A percentile compares a stretch with the other conserved stretches of the same genome.
Conservation (phyloP, 352 stramenopile genomes). For the Pythium folliculosum region DNA sequence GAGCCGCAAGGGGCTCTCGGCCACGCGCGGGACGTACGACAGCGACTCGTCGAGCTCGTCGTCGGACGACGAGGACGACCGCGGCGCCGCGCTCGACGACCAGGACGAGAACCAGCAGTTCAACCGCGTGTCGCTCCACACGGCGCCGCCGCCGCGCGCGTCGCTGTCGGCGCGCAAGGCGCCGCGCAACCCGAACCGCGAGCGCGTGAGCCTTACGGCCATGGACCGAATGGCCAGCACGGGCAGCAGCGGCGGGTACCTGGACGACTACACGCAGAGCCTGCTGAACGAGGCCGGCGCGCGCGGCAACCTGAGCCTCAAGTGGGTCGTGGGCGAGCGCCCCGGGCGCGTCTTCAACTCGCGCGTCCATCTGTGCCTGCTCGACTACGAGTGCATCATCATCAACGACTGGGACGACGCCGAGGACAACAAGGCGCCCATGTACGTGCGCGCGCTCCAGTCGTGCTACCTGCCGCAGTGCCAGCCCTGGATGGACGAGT, state of each 20-base stretch:
- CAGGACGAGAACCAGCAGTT: slow-evolving; percentile 10
- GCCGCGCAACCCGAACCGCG: slow-evolving; percentile 8
- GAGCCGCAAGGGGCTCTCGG: slow-evolving; percentile 5
- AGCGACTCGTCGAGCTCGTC: slow-evolving; percentile 23
- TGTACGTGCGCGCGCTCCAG: slow-evolving; percentile 74
- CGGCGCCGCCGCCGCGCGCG: slow-evolving; percentile 5
- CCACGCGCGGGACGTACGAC: slow-evolving; percentile 12
- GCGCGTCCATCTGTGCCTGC: slow-evolving; percentile 59
- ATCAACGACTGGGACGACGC: slow-evolving; percentile 75
- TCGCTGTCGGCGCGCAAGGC: slow-evolving; percentile 15
- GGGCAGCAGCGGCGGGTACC: slow-evolving; percentile 27
- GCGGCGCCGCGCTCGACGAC: background rate
- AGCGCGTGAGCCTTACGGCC: slow-evolving; percentile 9
- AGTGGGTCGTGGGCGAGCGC: slow-evolving; percentile 70
- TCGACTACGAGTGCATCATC: slow-evolving; percentile 79
- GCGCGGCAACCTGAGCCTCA: slow-evolving; percentile 68
- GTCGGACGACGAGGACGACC: slow-evolving; percentile 16
- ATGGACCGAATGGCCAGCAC: slow-evolving; percentile 29
- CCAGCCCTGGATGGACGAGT: slow-evolving; percentile 64
- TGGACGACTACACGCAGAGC: slow-evolving; percentile 42
- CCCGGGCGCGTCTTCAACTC: slow-evolving; percentile 68
- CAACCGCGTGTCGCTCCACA: slow-evolving; percentile 21
- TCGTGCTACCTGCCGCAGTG: slow-evolving; percentile 65
- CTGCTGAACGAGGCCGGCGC: slow-evolving; percentile 43
- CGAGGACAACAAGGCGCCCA: slow-evolving; percentile 40